Base-by-base conservation (phyloP, 2,329 filamentous ascomycete genomes). In the Lithohypha guttulata region DNA sequence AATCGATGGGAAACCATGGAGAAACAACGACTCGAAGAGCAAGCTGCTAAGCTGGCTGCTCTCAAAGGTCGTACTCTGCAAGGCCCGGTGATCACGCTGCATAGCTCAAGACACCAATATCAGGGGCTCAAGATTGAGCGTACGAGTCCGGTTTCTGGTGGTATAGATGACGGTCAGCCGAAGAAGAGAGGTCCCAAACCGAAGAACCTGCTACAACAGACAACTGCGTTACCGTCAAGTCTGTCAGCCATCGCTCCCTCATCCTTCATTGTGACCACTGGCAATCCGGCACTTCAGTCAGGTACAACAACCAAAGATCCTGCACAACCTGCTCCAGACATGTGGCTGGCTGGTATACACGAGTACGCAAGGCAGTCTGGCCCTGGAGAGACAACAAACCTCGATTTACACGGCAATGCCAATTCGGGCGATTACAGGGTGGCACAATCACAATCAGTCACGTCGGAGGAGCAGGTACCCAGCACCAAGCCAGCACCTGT, bases 1-100 rank as follows among this genome's bases (percentile, higher is more conserved):
- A 95, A 89, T 55, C 73, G 84, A 41, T 96, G 89, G 87, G 87
- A 96, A 59, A 81, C 85, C 59, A 84, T 85, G 5, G 91, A 98
- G 63, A 86, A 85, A 61, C 78, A 81, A 57, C 77, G 89, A 42
- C 82, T 87, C 49, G 84, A 89, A 52, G 83, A 93, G 55, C 74
- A 89, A 45, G 74, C 77, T 47, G 81, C 79, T 27, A 89, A 82
- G 61, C 68, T 96, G 33, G 86, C 89, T 26, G 91, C 89, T 10
- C 67, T 96, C 51, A 83, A 93, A 53, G 84, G 86, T 57, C 77
- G 87, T 34, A 84, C 82, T 35, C 71, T 96, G 6, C 79, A 89
- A 39, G 91, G 91, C 0, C 85, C 91, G 0, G 84, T 95, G 8
- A 79, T 95, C 28, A 84, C 84, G 2, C 89, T 83, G 59, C 95